Evolutionary conservation across 2,329 filamentous ascomycete genomes (phyloP), one percentile per base, ranked within the genome.

Genomic region (Calonectria hongkongensis): DNA sequence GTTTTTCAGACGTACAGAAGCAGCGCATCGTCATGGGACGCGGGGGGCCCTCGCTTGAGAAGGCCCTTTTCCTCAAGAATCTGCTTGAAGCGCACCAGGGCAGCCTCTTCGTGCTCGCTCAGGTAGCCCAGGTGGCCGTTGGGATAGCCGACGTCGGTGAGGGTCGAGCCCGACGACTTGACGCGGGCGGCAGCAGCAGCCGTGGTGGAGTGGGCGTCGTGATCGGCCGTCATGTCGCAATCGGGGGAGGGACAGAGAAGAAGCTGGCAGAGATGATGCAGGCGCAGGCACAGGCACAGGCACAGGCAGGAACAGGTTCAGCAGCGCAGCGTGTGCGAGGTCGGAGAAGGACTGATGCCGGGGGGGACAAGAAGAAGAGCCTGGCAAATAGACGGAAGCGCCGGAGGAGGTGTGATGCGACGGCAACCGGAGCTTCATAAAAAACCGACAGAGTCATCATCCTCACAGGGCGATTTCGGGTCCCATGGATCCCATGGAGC

Each of bases 81-180:
- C 13, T 83, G 81, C 86, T 96, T 97, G 88, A 98, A 98, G 50
- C 90, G 88, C 28, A 85, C 83, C 64, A 98, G 88, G 21, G 92
- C 91, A 36, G 88, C 85, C 76, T 92, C 89, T 85, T 98, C 94
- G 64, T 90, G 87, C 25, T 89, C 86, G 30, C 87, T 94, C 73
- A 98, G 88, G 84, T 96, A 93, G 62, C 95, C 93, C 56, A 96
- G 86, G 82, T 98, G 95, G n/a, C 95, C 95, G 62, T 90, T 86
- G 2, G 94, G 94, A 83, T 94, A 96, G 75, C 88, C 88, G 76
- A 86, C 81, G 51, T 87, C 86, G 71, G 77, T 77, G 54, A 76
- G 69, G 10, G 80, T 79, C 8, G 80, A 82, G 21, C 79, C 75
- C 8, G 82, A 78, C 2, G 82, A 82, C 58, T 77, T 78, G 69